Evolutionary conservation across 768 basidiomycete genomes (phyloP), one percentile per base, ranked within the genome.

Genomic region (Leucocoprinus leucothites): DNA sequence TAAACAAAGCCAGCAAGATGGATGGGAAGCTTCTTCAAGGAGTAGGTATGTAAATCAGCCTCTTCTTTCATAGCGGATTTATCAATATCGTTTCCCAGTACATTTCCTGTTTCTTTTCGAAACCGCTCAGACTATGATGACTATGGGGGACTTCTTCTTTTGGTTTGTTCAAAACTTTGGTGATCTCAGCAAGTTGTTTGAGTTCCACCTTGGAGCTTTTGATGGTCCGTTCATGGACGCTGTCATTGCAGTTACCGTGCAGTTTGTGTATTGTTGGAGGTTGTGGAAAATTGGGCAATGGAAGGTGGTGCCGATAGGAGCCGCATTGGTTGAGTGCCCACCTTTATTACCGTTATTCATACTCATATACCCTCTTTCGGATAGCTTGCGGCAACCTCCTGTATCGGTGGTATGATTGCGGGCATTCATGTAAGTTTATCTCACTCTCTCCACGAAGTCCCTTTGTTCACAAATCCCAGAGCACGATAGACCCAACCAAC

Each of bases 151-250:
- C 18, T 43, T 45, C 0, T 54, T 47, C 24, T 16, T 24, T 16
- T 54, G 53, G 53, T 54, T 54, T 47, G 44, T 54, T 9, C 25
- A 28, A 21, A 38, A 47, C 35, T 54, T 54, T 36, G 53, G 53
- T 9, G 26, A 54, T 6, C 36, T 36, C 18, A 25, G 25, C 8
- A 24, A 18, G 22, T 36, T 54, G 24, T 36, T 47, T 25, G 45
- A 47, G 9, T 47, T 54, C 25, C 25, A 36, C 19, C 1, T 47
- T 21, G 44, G 31, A 16, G 28, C 44, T 9, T 46, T 54, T 14
- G 44, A 47, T 35, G 34, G 44, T 11, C 44, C 44, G 16, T 46
- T 54, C 16, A 36, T 54, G 24, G 53, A 54, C 25, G 53, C 36
- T 13, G 6, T 54, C 6, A 54, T 54, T 13, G 45, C 53, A 9